Conservation (phyloP, 2,329 filamentous ascomycete species). For the Aureobasidium sp. region DNA sequence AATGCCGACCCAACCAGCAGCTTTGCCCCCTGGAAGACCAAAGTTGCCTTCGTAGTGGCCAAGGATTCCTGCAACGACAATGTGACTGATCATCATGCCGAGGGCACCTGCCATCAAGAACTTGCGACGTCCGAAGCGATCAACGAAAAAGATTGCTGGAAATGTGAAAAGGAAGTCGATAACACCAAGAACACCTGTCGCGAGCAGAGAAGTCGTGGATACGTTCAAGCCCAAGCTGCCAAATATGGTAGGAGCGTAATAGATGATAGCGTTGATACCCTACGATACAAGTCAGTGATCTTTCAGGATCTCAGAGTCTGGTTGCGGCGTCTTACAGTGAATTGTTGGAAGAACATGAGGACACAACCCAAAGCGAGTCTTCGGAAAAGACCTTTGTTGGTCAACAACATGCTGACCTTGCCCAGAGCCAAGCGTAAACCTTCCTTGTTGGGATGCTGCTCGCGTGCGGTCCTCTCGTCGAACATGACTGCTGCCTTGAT, state of each 20-base stretch:
- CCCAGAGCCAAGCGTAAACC: slow-evolving; percentile 21
- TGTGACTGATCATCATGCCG: slow-evolving; percentile 36
- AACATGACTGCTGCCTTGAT: slow-evolving; percentile 23
- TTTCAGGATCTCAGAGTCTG: no score
- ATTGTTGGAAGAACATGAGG: slow-evolving; percentile 44
- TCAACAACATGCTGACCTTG: slow-evolving; percentile 57
- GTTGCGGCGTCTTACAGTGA: slow-evolving; percentile 34
- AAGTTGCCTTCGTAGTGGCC: slow-evolving; percentile 32
- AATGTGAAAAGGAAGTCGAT: slow-evolving; percentile 62
- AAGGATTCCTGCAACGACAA: slow-evolving; percentile 26
- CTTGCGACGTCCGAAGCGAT: slow-evolving; percentile 60
- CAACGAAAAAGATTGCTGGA: slow-evolving; percentile 52
- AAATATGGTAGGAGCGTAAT: slow-evolving; percentile 46
- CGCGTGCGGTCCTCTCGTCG: slow-evolving; percentile 6
- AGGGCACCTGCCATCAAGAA: slow-evolving; percentile 35
- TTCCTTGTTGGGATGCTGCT: background rate
- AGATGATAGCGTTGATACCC: slow-evolving; percentile 20
- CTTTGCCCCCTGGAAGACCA: slow-evolving; percentile 37
- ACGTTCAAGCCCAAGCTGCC: slow-evolving; percentile 36
- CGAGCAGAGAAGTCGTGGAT: slow-evolving; percentile 50
- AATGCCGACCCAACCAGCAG: slow-evolving; percentile 62
- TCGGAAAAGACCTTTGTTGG: slow-evolving; percentile 50
- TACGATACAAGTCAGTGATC: background rate
- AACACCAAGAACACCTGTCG: slow-evolving; percentile 63
- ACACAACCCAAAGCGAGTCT: slow-evolving; percentile 51